Evolutionary conservation across 2,329 filamentous ascomycete genomes (phyloP).

Genomic region (Pyricularia pennisetigena): DNA sequence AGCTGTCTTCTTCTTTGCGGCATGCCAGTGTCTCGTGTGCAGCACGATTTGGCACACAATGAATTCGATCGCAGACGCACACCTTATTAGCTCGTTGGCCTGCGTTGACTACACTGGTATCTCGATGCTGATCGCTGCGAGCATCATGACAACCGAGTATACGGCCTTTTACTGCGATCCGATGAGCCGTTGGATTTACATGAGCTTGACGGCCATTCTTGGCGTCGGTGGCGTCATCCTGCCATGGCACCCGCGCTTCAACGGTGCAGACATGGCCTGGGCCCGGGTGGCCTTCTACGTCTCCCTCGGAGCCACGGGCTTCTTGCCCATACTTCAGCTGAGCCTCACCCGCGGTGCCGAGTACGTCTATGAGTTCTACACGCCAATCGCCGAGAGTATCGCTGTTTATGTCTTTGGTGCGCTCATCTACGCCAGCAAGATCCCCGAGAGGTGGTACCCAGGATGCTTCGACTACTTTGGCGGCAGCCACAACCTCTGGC

Average conservation of each 20-base stretch:
- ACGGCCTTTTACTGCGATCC: constrained; percentile 98
- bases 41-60: constrained; percentile 98
- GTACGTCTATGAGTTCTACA: constrained; percentile 85
- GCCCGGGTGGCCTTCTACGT: constrained; percentile 86
- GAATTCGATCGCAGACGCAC: constrained; percentile 88
- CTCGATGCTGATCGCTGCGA: constrained; percentile 85
- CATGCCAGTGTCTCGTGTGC: constrained; percentile 89
- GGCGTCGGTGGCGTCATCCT: constrained; percentile 83
- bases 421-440: constrained; percentile 78
- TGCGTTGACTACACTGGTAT: constrained; percentile 99
- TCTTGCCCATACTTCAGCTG: constrained; percentile 80
- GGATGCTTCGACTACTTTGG: constrained; percentile 93
- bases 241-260: constrained; percentile 94
- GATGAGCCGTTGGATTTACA: constrained; percentile 75
- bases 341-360: constrained; percentile 64
- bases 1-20: constrained; percentile 90
- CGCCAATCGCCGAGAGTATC: constrained; percentile 75
- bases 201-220: constrained; percentile 68
- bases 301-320: constrained; percentile 76
- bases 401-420: constrained; percentile 80
- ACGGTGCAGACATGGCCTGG: constrained; percentile 87
- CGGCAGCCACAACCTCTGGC: constrained; percentile 96
- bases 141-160: constrained; percentile 97
- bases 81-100: constrained; percentile 85
- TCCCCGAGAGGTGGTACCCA: constrained; percentile 87